These are phyloP conservation scores for Meredithiella fracta DNA, from an alignment of 2,329 filamentous ascomycete genomes.

Conservation along the genomic window DNA sequence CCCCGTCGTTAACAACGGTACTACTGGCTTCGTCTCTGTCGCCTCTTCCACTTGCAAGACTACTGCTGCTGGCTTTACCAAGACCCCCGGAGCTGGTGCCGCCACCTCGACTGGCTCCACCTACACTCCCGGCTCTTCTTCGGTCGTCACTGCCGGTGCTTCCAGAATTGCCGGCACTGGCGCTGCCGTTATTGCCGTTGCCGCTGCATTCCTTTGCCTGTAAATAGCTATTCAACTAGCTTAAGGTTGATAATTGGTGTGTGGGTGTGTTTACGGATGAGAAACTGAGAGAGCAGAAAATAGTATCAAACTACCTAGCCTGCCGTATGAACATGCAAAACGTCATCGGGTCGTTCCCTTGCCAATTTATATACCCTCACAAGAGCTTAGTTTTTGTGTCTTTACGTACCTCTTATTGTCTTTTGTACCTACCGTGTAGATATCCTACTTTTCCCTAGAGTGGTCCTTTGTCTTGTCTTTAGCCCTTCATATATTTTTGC, in stretches of 20 bases:
- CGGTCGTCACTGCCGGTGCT: conserved; percentile 12
- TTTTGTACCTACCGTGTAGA: conserved; percentile 6
- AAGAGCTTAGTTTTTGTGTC: not conserved
- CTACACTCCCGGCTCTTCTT: not conserved
- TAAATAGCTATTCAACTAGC: conserved; percentile 1
- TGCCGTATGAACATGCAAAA: conserved; percentile 8
- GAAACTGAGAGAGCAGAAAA: conserved; percentile 4
- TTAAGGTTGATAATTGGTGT: not conserved
- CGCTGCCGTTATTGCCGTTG: conserved; percentile 10
- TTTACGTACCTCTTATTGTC: not conserved
- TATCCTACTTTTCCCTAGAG: conserved; percentile 2
- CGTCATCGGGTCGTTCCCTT: not conserved
- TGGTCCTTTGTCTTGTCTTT: conserved; percentile 7
- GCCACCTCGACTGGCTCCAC: conserved; percentile 2
- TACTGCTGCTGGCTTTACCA: not conserved
- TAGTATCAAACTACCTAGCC: not conserved
- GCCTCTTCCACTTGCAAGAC: not conserved
- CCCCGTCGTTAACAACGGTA: not conserved
- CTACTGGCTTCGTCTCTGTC: conserved; percentile 1
- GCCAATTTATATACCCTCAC: not conserved
- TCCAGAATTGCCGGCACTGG: conserved; percentile 11
- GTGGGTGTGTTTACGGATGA: conserved; percentile 1
- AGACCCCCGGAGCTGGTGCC: not conserved
- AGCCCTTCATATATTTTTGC: not conserved
- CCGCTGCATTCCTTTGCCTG: conserved; percentile 13